A percentile compares a stretch with the other conserved stretches of the same genome.
Conservation (phyloP, 305 asterid species). For the Plantago lanceolata region DNA sequence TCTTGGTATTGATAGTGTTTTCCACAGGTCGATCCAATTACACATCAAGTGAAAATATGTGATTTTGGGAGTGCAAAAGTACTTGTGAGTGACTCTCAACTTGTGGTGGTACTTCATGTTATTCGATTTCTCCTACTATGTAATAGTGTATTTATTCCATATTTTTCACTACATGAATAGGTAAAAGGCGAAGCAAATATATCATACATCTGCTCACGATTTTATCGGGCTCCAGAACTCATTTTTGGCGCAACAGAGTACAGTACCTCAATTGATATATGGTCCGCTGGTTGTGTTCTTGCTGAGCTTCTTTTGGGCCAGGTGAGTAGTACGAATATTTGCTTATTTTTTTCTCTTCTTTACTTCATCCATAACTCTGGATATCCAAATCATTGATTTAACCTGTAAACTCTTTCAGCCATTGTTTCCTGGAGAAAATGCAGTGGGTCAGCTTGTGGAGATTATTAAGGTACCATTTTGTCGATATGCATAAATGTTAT, state of each 20-base stretch:
- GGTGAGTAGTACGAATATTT: slow-evolving; percentile 35
- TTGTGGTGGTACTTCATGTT: neutral
- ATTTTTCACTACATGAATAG: slow-evolving; percentile 28
- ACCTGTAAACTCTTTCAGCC: slow-evolving; percentile 45
- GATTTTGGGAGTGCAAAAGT: slow-evolving; percentile 97
- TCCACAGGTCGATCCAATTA: slow-evolving; percentile 64
- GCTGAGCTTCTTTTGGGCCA: slow-evolving; percentile 96
- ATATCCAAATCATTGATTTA: slow-evolving; percentile 18
- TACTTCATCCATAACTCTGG: neutral
- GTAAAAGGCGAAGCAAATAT: slow-evolving; percentile 87
- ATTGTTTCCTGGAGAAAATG: slow-evolving; percentile 93
- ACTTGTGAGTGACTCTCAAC: slow-evolving; percentile 52
- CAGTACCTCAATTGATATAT: slow-evolving; percentile 82
- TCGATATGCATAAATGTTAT: slow-evolving; percentile 21
- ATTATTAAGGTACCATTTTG: slow-evolving; percentile 63
- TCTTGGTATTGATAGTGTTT: slow-evolving; percentile 20
- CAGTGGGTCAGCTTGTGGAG: slow-evolving; percentile 93
- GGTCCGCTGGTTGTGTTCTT: slow-evolving; percentile 98
- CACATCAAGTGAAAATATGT: slow-evolving; percentile 84
- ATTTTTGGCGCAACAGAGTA: slow-evolving; percentile 96
- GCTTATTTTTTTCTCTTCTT: neutral
- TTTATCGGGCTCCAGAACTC: slow-evolving; percentile 94
- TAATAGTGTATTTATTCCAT: slow-evolving; percentile 3
- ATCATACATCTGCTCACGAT: slow-evolving; percentile 91
- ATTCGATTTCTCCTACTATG: neutral